Evolutionary conservation across 2,329 filamentous ascomycete genomes (phyloP).

Genomic region (Macrophomina pseudophaseolina): DNA sequence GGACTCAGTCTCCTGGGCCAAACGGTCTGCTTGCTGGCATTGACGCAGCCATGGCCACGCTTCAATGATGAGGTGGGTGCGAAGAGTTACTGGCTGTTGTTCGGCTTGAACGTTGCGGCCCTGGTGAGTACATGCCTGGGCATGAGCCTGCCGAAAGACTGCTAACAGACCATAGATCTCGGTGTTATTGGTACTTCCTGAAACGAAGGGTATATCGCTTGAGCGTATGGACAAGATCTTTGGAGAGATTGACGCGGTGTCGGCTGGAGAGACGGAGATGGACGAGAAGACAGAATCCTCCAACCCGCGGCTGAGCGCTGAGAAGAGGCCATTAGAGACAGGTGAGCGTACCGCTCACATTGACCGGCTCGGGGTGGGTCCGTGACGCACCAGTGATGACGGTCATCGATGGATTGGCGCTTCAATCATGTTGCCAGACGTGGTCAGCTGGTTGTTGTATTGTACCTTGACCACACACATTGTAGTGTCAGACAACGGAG

Average conservation of each 20-base stretch:
- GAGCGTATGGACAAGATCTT: slow-evolving; percentile 47
- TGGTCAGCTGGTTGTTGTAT: too few species aligned
- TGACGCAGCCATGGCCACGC: slow-evolving; percentile 59
- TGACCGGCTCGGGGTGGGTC: neutral
- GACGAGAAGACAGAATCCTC: neutral
- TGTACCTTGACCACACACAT: too few species aligned
- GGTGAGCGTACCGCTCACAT: neutral
- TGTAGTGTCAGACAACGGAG: too few species aligned
- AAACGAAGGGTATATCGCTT: slow-evolving; percentile 40
- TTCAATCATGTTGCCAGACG: too few species aligned
- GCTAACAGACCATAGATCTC: slow-evolving; percentile 50
- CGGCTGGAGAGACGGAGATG: slow-evolving; percentile 28
- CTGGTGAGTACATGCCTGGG: slow-evolving; percentile 56
- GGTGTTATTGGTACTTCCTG: slow-evolving; percentile 45
- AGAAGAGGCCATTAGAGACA: neutral
- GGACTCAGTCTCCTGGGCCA: slow-evolving; percentile 48
- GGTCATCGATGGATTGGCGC: too few species aligned
- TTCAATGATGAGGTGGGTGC: slow-evolving; percentile 32
- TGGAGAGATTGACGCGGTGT: slow-evolving; percentile 41
- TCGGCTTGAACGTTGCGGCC: slow-evolving; percentile 69
- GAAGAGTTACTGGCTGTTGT: slow-evolving; percentile 65
- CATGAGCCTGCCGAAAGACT: slow-evolving; percentile 41
- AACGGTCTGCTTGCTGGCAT: slow-evolving; percentile 68
- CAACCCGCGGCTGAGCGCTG: neutral
- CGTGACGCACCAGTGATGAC: too few species aligned